These are phyloP conservation scores for Cymbidium sinense DNA, from an alignment of 106 monocot genomes.

Conservation along the genomic window DNA sequence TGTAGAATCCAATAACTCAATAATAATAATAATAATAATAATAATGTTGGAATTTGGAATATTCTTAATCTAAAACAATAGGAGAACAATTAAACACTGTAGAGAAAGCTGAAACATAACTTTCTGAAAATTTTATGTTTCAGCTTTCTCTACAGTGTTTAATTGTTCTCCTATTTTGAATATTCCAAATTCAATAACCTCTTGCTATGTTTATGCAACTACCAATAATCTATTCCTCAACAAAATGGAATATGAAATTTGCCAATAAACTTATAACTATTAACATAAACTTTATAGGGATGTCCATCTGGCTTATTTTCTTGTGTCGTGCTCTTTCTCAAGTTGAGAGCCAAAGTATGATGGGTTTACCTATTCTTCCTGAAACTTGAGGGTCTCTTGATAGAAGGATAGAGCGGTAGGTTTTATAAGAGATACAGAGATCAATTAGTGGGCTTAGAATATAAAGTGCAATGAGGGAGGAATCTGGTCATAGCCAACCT, in stretches of 20 bases:
- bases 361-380: neutral
- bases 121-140: slow-evolving; percentile 21
- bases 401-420: too few species aligned
- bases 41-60: slow-evolving; percentile 1
- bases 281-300: neutral
- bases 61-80: slow-evolving; percentile 7
- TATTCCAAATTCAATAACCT: neutral
- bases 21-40: too few species aligned
- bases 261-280: too few species aligned
- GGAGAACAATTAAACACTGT: slow-evolving; percentile 3
- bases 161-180: slow-evolving; percentile 6
- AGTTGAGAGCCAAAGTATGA: neutral
- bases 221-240: neutral
- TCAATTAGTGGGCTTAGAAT: too few species aligned
- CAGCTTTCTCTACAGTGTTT: slow-evolving; percentile 8
- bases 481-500: too few species aligned
- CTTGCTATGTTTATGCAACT: neutral
- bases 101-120: slow-evolving; percentile 21
- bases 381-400: too few species aligned
- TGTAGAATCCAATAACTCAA: slow-evolving; percentile 3
- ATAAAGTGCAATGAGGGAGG: too few species aligned
- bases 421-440: too few species aligned
- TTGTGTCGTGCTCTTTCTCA: neutral
- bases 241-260: neutral
- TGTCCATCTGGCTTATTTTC: neutral